These are phyloP conservation scores for Gastrolobium bilobum DNA, from an alignment of 306 rosid species.

Conservation along the genomic window DNA sequence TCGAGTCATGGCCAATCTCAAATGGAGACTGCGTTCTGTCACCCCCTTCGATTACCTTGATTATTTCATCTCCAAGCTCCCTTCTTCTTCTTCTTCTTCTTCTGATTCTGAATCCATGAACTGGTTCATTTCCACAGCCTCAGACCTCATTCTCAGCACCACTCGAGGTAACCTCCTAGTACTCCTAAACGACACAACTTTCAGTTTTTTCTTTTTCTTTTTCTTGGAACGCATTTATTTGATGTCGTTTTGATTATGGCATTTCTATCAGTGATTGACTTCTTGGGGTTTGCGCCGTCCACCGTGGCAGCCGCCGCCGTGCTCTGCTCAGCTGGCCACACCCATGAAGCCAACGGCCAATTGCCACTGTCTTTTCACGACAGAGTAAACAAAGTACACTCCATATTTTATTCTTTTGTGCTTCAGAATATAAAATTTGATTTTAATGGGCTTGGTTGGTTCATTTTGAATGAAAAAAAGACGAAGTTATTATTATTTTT, in stretches of 20 bases:
- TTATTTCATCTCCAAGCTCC: slow-evolving; percentile 60
- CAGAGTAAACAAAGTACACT: slow-evolving; percentile 56
- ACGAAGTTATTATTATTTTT: neutral
- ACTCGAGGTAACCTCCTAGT: slow-evolving; percentile 55
- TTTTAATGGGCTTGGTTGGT: neutral
- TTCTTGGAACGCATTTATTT: neutral
- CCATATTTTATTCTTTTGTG: neutral
- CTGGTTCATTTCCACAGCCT: slow-evolving; percentile 48
- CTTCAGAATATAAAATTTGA: neutral
- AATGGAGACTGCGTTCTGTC: slow-evolving; percentile 78
- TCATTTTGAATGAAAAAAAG: neutral
- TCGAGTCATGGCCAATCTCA: slow-evolving; percentile 61
- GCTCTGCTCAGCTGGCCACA: slow-evolving; percentile 55
- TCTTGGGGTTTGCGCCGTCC: slow-evolving; percentile 72
- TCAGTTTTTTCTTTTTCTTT: neutral
- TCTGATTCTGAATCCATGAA: neutral
- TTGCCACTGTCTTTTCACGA: slow-evolving; percentile 43
- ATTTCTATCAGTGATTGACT: slow-evolving; percentile 63
- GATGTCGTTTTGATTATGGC: neutral
- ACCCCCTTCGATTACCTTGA: slow-evolving; percentile 79
- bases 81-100: slow-evolving; percentile 55
- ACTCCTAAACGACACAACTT: too few relatives aligned
- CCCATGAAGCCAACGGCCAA: neutral
- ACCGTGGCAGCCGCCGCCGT: slow-evolving; percentile 77
- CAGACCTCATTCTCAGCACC: slow-evolving; percentile 67